Conservation (phyloP, 352 stramenopile genomes). For the Pythium vanterpoolii region DNA sequence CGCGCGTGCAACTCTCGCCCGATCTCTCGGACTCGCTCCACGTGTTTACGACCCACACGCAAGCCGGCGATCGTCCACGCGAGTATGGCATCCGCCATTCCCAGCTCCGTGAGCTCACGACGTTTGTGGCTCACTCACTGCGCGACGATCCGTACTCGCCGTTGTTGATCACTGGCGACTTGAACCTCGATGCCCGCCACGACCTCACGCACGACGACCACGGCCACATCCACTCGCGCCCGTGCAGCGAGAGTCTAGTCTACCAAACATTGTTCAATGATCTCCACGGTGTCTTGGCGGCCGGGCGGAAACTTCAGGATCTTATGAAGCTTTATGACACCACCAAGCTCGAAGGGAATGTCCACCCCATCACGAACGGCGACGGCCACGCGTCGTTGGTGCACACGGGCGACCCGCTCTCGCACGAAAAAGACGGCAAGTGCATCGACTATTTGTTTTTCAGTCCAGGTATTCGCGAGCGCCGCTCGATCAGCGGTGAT, state of each 20-base stretch:
- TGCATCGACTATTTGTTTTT: conserved; percentile 89
- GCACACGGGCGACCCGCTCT: conserved; percentile 43
- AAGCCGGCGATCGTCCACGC: conserved; percentile 50
- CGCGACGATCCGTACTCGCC: conserved; percentile 47
- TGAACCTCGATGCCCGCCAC: conserved; percentile 79
- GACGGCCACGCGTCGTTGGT: conserved; percentile 67
- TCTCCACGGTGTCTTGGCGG: conserved; percentile 38
- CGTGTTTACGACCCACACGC: conserved; percentile 86
- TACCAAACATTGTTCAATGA: conserved; percentile 58
- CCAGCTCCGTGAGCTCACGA: conserved; percentile 62
- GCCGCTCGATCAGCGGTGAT: conserved; percentile 20
- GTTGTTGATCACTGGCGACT: conserved; percentile 72
- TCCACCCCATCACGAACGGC: conserved; percentile 79
- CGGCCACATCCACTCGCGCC: conserved; percentile 25
- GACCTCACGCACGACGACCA: conserved; percentile 41
- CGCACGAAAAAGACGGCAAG: conserved; percentile 61
- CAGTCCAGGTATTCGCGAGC: conserved; percentile 37
- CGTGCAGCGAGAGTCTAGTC: conserved; percentile 53
- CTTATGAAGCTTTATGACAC: conserved; percentile 68
- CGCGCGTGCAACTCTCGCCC: conserved; percentile 67
- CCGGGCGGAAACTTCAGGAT: conserved; percentile 41
- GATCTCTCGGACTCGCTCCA: conserved; percentile 67
- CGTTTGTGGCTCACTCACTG: conserved; percentile 52
- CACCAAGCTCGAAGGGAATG: conserved; percentile 40
- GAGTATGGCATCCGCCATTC: conserved; percentile 53